Evolutionary conservation across 768 basidiomycete species (phyloP).

Genomic region (Tricholoma bakamatsutake): DNA sequence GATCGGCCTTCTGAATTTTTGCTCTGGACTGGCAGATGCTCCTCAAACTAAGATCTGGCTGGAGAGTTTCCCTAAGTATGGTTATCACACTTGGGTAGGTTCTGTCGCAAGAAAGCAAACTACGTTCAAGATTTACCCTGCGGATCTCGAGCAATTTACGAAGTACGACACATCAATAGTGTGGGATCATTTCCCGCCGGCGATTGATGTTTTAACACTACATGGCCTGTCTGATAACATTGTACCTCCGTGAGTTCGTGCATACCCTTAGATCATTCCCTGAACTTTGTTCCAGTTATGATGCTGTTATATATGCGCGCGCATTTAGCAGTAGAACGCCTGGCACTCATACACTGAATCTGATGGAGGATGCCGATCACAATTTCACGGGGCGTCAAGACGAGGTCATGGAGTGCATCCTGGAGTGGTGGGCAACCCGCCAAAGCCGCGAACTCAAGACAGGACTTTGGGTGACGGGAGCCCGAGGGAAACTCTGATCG

Average conservation of each 20-base stretch:
- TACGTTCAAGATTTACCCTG: slow-evolving; percentile 45
- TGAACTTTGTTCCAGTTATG: slow-evolving; percentile 41
- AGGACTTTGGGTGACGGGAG: slow-evolving; percentile 58
- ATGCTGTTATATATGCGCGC: slow-evolving; percentile 64
- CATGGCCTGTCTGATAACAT: slow-evolving; percentile 68
- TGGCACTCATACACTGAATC: slow-evolving; percentile 66
- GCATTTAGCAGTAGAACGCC: slow-evolving; percentile 49
- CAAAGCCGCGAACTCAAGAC: slow-evolving; percentile 44
- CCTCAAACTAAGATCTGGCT: slow-evolving; percentile 34
- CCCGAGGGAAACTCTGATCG: slow-evolving; percentile 42
- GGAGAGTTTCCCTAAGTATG: slow-evolving; percentile 46
- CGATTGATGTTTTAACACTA: slow-evolving; percentile 64
- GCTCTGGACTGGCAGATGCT: slow-evolving; percentile 19
- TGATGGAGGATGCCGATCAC: slow-evolving; percentile 74
- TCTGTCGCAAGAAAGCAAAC: slow-evolving; percentile 61
- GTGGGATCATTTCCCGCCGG: slow-evolving; percentile 59
- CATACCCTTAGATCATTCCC: not conserved
- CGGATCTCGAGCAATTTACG: slow-evolving; percentile 57
- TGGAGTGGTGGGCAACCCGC: slow-evolving; percentile 60
- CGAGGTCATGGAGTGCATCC: slow-evolving; percentile 58
- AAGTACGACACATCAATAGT: slow-evolving; percentile 63
- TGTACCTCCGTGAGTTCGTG: slow-evolving; percentile 68
- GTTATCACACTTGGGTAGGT: slow-evolving; percentile 57
- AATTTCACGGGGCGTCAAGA: slow-evolving; percentile 69
- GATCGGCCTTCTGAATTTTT: slow-evolving; percentile 7